A percentile compares a stretch with the other conserved stretches of the same genome.
Evolutionary conservation across 306 rosid species (phyloP).

Genomic region (Sicyos edulis): DNA sequence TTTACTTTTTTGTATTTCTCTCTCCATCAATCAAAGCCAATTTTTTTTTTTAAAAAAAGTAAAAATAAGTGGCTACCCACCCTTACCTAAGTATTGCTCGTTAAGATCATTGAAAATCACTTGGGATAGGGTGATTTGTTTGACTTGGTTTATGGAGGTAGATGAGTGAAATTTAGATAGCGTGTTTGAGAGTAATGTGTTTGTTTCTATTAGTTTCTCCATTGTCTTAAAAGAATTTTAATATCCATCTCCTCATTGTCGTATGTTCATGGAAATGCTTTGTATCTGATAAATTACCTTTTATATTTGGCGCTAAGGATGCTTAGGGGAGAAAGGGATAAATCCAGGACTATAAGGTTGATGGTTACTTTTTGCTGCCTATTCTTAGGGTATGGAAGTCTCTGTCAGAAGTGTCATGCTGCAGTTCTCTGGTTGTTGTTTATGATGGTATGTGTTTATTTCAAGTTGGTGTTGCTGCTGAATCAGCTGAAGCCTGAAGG

Average conservation of each 20-base stretch:
- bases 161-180: background rate
- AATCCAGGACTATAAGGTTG: constrained; percentile 15
- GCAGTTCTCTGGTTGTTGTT: constrained; percentile 69
- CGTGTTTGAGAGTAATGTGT: background rate
- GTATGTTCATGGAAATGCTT: background rate
- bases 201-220: background rate
- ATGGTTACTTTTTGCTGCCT: constrained; percentile 27
- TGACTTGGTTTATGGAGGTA: no score
- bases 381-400: constrained; percentile 78
- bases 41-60: no score
- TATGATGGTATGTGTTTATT: constrained; percentile 60
- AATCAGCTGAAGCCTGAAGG: constrained; percentile 35
- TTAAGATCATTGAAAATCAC: background rate
- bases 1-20: no score
- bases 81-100: no score
- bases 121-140: no score
- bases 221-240: no score
- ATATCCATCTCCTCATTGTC: no score
- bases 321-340: background rate
- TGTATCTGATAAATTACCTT: background rate
- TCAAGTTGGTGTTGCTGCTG: constrained; percentile 72
- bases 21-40: no score
- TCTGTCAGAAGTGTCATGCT: constrained; percentile 56
- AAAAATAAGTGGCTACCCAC: no score
- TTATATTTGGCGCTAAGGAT: background rate